Base-by-base conservation (phyloP, 495 filamentous ascomycete genomes). In the Penicillium bovifimosum region DNA sequence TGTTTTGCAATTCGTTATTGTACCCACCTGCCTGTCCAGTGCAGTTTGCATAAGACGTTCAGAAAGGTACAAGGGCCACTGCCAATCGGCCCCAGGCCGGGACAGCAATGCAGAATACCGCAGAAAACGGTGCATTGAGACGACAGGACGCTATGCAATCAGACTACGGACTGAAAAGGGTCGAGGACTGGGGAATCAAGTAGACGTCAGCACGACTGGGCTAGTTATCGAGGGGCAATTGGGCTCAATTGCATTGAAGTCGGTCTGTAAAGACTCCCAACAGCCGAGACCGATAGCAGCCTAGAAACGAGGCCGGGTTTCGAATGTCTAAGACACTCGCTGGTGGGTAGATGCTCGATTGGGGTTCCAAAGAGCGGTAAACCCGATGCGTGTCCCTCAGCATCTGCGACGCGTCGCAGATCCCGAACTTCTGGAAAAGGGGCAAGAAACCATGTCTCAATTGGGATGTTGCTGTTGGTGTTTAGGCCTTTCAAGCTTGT, bases 281-380 rank as follows among this genome's bases (percentile, higher is more conserved):
- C 45, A 16, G 27, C 53, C 49, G 55, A 59, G 58, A 54, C 61
- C 18, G 33, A 42, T 8, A 29, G 34, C 7, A 36, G 26, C 14
- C 27, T 16, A 47, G 43, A 39, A 47, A 53, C 29, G 43, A 60
- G 17, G 55, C 26, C 44, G 40, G 38, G 45, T 53, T 60, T 42
- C 29, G 31, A 56, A 64, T 64, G 62, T 64, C 56, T 64, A 43
- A 62, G 62, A 64, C 59, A 64, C 14, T 17, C 26, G 7, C 24
- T 33, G 11, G 26, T 27, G 41, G 46, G 24, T 29, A 9, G 34
- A 11, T 36, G n/a, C 16, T 34, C 24, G 20, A 32, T 58, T 54
- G 41, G 38, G 4, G 18, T 39, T 16, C 14, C 32, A 62, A 64
- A 60, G 43, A 62, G 62, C 62, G 62, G 62, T 62, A 62, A 53